These are phyloP conservation scores for Trametes maxima DNA, from an alignment of 768 basidiomycete species.

Conservation along the genomic window DNA sequence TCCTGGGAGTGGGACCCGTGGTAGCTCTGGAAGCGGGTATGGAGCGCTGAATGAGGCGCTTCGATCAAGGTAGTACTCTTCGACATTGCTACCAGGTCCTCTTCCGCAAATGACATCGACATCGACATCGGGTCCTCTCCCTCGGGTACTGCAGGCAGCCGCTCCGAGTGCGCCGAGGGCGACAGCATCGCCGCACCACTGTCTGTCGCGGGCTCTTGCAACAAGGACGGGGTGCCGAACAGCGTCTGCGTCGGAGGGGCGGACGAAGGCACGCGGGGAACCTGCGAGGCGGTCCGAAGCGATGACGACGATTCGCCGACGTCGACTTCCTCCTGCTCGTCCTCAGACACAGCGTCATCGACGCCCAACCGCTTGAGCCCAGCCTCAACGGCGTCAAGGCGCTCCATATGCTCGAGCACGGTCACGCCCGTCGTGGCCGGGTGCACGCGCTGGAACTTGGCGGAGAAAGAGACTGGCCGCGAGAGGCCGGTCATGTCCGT, in stretches of 20 bases:
- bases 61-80: conserved; percentile 77
- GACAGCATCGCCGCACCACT: conserved; percentile 33
- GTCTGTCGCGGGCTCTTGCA: conserved; percentile 9
- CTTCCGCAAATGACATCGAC: conserved; percentile 57
- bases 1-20: conserved; percentile 31
- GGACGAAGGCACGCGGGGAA: conserved; percentile 3
- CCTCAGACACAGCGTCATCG: conserved; percentile 51
- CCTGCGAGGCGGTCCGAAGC: conserved; percentile 1
- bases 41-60: conserved; percentile 41
- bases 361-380: conserved; percentile 75
- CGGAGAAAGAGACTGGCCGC: conserved; percentile 79
- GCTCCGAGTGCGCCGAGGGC: conserved; percentile 57
- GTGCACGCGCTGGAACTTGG: conserved; percentile 82
- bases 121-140: conserved; percentile 46
- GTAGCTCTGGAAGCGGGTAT: conserved; percentile 40
- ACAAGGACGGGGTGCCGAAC: conserved; percentile 11
- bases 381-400: conserved; percentile 81
- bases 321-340: conserved; percentile 63
- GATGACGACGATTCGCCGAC: conserved; percentile 52
- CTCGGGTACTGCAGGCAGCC: conserved; percentile 57
- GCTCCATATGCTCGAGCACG: conserved; percentile 83
- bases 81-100: conserved; percentile 73
- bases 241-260: conserved; percentile 18
- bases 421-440: conserved; percentile 87
- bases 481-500: conserved; percentile 63